A percentile compares a stretch with the other conserved stretches of the same genome.
phyloP scores from a whole-genome alignment of 2,329 filamentous ascomycete species.

The Fusarium abutilonis region DNA sequence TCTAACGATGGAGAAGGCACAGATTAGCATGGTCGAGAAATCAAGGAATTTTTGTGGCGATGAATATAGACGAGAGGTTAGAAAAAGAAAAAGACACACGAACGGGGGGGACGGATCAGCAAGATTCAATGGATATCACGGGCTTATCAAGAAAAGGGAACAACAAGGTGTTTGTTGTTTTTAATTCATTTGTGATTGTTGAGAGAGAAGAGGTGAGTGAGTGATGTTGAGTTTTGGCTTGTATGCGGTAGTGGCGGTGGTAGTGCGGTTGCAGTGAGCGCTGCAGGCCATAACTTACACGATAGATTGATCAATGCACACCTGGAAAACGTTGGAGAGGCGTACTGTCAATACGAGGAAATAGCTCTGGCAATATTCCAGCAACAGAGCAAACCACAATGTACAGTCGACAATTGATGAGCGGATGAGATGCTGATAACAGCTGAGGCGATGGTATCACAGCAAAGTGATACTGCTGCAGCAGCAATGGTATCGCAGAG shows the following conservation, averaged over 20 bases:
- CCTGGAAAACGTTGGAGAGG: slow-evolving; percentile 11
- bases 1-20: slow-evolving; percentile 39
- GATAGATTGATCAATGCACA: slow-evolving; percentile 21
- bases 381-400: slow-evolving; percentile 48
- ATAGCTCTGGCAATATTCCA: slow-evolving; percentile 54
- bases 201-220: not conserved
- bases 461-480: slow-evolving; percentile 35
- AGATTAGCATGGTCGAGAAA: slow-evolving; percentile 37
- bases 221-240: slow-evolving; percentile 5
- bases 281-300: slow-evolving; percentile 35
- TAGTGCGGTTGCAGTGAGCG: slow-evolving; percentile 13
- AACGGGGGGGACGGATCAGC: not conserved
- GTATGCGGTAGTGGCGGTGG: slow-evolving; percentile 6
- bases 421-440: slow-evolving; percentile 5
- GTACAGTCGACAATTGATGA: slow-evolving; percentile 35
- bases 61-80: slow-evolving; percentile 13
- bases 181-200: slow-evolving; percentile 11
- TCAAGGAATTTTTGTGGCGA: slow-evolving; percentile 26
- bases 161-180: slow-evolving; percentile 4
- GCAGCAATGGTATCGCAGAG: slow-evolving; percentile 8
- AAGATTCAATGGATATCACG: not conserved
- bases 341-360: slow-evolving; percentile 35
- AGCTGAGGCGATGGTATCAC: slow-evolving; percentile 21
- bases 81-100: not conserved
- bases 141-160: not conserved